Evolutionary conservation across 1,284 basidiomycete genomes (phyloP), one percentile per base, ranked within the genome.

Genomic region (Volvariella surrecta): DNA sequence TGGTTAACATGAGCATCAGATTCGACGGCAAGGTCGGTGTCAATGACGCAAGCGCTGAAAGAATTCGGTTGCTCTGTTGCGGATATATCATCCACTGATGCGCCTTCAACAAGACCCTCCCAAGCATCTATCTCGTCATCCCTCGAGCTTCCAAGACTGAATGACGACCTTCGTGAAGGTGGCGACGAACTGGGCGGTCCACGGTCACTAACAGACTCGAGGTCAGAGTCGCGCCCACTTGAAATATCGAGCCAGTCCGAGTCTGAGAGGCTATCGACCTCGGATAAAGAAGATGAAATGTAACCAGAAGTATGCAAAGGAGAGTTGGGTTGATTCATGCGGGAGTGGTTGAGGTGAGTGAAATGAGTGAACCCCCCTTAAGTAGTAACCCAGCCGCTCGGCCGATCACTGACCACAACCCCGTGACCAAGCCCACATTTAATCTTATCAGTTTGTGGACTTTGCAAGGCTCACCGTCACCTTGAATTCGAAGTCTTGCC

Each of bases 191-290:
- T 63, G 47, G 54, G 56, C 60, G 71, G 69, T 54, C 76, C 76
- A 56, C 62, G 74, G 68, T 82, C 79, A 66, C 51, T 69, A 76
- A 52, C 64, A 40, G 81, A 84, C 54, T 82, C 79, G 58, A 73
- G 76, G 59, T 77, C 73, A 32, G 79, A 82, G 45, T 76, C 75
- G 48, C 71, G 70, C 61, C 71, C 75, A 54, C 76, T 80, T 32
- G 78, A 64, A 48, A 87, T 71, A 53, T 87, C 83, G 54, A 84
- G 77, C 83, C 83, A 86, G 61, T 86, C 82, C 28, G 81, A 84
- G 63, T 87, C 84, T 31, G 83, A 87, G 50, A 76, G 60, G 50
- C 61, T 73, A 57, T 82, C 82, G 50, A 70, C 56, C 56, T 85
- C 83, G 52, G 78, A 76, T 55, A 73, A 63, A 39, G 60, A 63